Evolutionary conservation across 352 stramenopile species (phyloP).

Genomic region (Discostella stelligera): DNA sequence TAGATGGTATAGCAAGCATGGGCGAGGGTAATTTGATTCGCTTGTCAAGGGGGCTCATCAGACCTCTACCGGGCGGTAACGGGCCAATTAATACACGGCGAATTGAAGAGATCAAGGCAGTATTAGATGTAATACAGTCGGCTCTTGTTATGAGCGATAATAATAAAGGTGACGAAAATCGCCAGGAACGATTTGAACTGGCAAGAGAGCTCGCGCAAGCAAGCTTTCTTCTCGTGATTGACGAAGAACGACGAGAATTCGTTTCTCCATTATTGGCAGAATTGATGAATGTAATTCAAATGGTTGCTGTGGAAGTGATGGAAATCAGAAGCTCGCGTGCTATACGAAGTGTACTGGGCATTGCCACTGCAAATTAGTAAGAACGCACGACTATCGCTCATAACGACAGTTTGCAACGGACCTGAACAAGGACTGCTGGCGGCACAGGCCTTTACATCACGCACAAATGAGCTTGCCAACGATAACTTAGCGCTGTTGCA

Average conservation of each 20-base stretch:
- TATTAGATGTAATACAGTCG: conserved; percentile 70
- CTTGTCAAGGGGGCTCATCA: conserved; percentile 58
- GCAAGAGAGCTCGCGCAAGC: conserved; percentile 63
- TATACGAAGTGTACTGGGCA: conserved; percentile 61
- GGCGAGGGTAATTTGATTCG: conserved; percentile 68
- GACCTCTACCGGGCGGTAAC: conserved; percentile 72
- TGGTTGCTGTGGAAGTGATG: conserved; percentile 80
- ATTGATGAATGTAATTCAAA: conserved; percentile 69
- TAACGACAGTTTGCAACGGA: too few species aligned
- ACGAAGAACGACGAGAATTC: conserved; percentile 60
- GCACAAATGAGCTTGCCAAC: too few species aligned
- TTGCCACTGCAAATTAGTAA: conserved; percentile 32
- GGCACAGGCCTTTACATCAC: neutral
- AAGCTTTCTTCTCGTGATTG: conserved; percentile 49
- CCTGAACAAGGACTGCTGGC: neutral
- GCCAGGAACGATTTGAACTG: conserved; percentile 54
- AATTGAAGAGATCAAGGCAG: conserved; percentile 71
- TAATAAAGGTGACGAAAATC: conserved; percentile 15
- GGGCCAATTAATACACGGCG: conserved; percentile 72
- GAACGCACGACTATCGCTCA: neutral
- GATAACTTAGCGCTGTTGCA: too few species aligned
- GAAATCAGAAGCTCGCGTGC: conserved; percentile 77
- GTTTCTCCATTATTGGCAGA: conserved; percentile 66
- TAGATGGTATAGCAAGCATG: conserved; percentile 81
- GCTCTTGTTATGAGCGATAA: conserved; percentile 47